Conservation (phyloP, 2,329 filamentous ascomycete genomes). For the Hypomyces perniciosus region DNA sequence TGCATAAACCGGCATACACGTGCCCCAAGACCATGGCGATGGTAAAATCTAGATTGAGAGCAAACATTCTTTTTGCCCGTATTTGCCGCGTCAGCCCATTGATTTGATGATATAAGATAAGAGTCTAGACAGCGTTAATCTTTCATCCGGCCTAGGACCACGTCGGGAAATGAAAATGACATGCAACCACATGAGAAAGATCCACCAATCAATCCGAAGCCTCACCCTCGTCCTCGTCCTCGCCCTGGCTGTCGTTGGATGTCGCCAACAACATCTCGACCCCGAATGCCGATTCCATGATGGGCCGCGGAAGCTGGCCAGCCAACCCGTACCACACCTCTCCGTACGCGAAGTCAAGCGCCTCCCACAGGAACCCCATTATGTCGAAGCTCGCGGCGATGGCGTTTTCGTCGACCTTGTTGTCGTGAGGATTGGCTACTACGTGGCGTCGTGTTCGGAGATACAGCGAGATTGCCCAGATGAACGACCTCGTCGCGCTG, state of each 20-base stretch:
- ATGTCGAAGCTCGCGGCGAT: slow-evolving; percentile 20
- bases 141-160: too few species aligned
- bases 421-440: not conserved
- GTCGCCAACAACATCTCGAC: slow-evolving; percentile 7
- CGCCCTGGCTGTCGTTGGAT: not conserved
- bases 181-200: too few species aligned
- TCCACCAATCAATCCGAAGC: not conserved
- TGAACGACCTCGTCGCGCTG: slow-evolving; percentile 21
- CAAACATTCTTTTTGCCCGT: too few species aligned
- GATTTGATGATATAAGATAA: too few species aligned
- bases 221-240: not conserved
- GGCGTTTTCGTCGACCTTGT: not conserved
- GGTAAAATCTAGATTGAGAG: too few species aligned
- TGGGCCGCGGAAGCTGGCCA: slow-evolving; percentile 27
- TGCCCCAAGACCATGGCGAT: too few species aligned
- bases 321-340: slow-evolving; percentile 24
- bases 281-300: slow-evolving; percentile 20
- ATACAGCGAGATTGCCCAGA: slow-evolving; percentile 26
- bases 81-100: too few species aligned
- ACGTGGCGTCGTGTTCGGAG: slow-evolving; percentile 23
- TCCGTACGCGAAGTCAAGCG: slow-evolving; percentile 24
- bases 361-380: slow-evolving; percentile 23
- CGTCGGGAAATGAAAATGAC: too few species aligned
- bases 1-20: too few species aligned
- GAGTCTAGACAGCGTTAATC: too few species aligned